Evolutionary conservation across 257 asterid species (phyloP), one percentile per base, ranked within the genome.

Genomic region (Ligustrum vulgare): DNA sequence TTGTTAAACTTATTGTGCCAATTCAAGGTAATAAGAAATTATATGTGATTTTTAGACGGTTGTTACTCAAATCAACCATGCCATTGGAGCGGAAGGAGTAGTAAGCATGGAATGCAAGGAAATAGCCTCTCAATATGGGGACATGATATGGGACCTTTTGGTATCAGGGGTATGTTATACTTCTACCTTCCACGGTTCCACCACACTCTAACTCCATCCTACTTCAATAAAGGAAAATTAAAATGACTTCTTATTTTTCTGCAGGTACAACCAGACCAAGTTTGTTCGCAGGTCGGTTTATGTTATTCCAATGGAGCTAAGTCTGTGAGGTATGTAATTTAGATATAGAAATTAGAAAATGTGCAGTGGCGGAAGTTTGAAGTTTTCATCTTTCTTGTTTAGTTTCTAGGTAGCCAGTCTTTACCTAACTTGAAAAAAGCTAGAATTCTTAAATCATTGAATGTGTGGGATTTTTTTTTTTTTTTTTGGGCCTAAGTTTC

Each of bases 31-130:
- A 3, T 72, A 32, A 77, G 8, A 39, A 62, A 62, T 63, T 69
- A 23, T 34, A 41, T 65, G 39, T 67, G 43, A 66, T 68, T 79
- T 79, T 71, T 88, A 94, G 98, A 85, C 93, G 25, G 78, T 91
- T 8, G 84, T 94, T 71, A 86, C 98, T 73, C 93, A 90, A 86
- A 84, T 94, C 85, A 94, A 94, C 86, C 96, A 89, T 72, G 97
- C 98, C 77, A 90, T 94, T 85, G 98, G 98, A 39, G 98, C 89
- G 45, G 86, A 87, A 80, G 98, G 98, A 78, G 87, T 89, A 56
- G 95, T 88, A 80, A 94, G 98, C 79, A 63, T 80, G 3, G 98
- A 94, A 84, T 94, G 98, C 69, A 92, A 92, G 82, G 83, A 83
- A 68, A 82, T 94, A 2, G 93, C 89, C 69, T 77, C 93, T 33